Conservation (phyloP, 192 early-diverging fungal species). For the Coemansia biformis region DNA sequence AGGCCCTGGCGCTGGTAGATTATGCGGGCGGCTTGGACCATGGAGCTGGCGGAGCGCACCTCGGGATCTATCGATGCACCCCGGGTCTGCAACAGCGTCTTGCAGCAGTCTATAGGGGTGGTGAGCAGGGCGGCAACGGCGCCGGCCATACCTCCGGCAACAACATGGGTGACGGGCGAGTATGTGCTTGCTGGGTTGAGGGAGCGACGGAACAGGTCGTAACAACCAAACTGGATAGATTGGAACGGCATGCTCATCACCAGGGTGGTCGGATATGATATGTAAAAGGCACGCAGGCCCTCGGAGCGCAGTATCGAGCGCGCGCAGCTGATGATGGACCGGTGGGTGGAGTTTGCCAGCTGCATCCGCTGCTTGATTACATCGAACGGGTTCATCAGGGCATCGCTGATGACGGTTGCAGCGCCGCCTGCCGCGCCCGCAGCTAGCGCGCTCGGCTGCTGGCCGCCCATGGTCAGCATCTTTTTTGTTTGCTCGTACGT, state of each 20-base stretch:
- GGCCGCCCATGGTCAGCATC: slow-evolving; percentile 51
- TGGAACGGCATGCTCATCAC: slow-evolving; percentile 95
- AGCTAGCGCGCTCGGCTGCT: slow-evolving; percentile 53
- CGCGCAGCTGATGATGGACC: slow-evolving; percentile 67
- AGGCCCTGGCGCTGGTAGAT: slow-evolving; percentile 76
- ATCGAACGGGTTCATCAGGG: slow-evolving; percentile 96
- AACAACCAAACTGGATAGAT: slow-evolving; percentile 86
- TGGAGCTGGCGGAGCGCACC: slow-evolving; percentile 66
- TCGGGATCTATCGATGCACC: slow-evolving; percentile 67
- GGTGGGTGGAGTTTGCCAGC: slow-evolving; percentile 66
- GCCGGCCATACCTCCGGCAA: slow-evolving; percentile 84
- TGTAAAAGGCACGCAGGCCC: slow-evolving; percentile 81
- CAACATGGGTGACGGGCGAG: slow-evolving; percentile 80
- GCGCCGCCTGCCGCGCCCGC: slow-evolving; percentile 79
- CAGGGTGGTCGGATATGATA: slow-evolving; percentile 91
- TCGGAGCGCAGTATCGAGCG: slow-evolving; percentile 63
- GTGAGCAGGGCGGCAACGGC: slow-evolving; percentile 81
- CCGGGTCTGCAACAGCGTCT: slow-evolving; percentile 92
- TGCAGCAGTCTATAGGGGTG: slow-evolving; percentile 92
- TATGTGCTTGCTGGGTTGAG: slow-evolving; percentile 78
- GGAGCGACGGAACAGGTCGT: slow-evolving; percentile 79
- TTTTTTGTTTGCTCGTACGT: slow-evolving; percentile 90
- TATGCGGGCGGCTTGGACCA: slow-evolving; percentile 62
- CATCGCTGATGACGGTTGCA: slow-evolving; percentile 83
- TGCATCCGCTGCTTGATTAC: slow-evolving; percentile 98